Evolutionary conservation across 176 grass and related monocot species (phyloP).

Genomic region (Ensete ventricosum): DNA sequence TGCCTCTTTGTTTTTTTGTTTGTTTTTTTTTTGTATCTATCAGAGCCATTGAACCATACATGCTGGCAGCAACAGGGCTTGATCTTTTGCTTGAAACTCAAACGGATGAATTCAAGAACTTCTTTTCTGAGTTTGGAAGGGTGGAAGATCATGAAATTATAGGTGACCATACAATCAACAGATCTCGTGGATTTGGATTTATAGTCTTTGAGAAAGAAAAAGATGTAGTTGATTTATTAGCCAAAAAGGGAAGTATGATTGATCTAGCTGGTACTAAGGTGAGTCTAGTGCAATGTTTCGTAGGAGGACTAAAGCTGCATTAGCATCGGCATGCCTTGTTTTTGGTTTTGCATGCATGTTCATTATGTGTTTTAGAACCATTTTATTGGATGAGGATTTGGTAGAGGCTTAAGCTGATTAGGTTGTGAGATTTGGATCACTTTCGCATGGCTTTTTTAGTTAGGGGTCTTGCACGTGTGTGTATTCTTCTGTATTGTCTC

Average conservation of each 20-base stretch:
- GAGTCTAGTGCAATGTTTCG: slow-evolving; percentile 28
- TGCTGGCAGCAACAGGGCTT: neutral
- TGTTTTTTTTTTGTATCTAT: neutral
- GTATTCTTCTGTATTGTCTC: slow-evolving; percentile 22
- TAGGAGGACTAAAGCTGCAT: slow-evolving; percentile 23
- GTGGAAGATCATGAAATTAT: slow-evolving; percentile 80
- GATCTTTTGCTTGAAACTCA: slow-evolving; percentile 13
- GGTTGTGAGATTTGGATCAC: neutral
- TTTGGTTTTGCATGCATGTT: neutral
- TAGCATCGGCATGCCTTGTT: neutral
- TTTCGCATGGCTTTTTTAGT: slow-evolving; percentile 4
- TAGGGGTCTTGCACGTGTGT: slow-evolving; percentile 14
- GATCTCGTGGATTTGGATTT: slow-evolving; percentile 84
- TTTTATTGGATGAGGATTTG: neutral
- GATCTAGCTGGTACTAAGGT: slow-evolving; percentile 87
- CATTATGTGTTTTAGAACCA: neutral
- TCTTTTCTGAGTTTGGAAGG: slow-evolving; percentile 76
- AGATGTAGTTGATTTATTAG: slow-evolving; percentile 82
- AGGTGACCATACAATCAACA: slow-evolving; percentile 61
- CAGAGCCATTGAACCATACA: neutral
- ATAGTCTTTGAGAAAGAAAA: slow-evolving; percentile 82
- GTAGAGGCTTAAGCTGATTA: neutral
- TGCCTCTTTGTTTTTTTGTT: neutral
- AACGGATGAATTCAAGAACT: slow-evolving; percentile 78
- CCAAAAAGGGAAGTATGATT: slow-evolving; percentile 91